Evolutionary conservation across 78 protist species (phyloP).

Genomic region (Polysphondylium violaceum): DNA sequence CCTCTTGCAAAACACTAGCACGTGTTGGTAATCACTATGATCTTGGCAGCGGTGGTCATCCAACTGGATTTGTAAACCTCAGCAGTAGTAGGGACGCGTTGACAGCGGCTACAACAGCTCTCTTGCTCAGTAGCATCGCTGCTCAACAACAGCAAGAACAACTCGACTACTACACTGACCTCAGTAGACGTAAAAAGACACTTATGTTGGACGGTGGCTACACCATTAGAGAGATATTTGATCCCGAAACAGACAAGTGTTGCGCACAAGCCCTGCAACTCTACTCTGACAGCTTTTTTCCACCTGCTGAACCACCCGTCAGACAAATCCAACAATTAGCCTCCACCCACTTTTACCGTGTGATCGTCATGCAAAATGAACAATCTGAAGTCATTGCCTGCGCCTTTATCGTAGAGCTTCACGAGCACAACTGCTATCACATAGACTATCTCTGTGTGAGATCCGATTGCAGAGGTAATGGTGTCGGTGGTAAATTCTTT

Average conservation of each 20-base stretch:
- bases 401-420: constrained; percentile 51
- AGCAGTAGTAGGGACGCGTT: no score
- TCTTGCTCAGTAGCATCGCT: no score
- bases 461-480: constrained; percentile 64
- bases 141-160: no score
- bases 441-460: constrained; percentile 66
- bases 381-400: constrained; percentile 46
- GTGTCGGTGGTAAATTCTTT: constrained; percentile 77
- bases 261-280: constrained; percentile 34
- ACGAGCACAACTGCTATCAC: constrained; percentile 34
- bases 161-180: no score
- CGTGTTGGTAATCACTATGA: not conserved
- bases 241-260: constrained; percentile 35
- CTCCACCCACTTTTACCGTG: constrained; percentile 39
- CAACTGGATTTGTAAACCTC: no score
- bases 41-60: not conserved
- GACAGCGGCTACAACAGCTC: no score
- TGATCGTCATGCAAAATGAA: constrained; percentile 59
- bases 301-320: constrained; percentile 50
- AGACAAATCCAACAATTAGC: constrained; percentile 13
- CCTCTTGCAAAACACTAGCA: no score
- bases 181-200: no score
- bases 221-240: constrained; percentile 33
- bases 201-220: constrained; percentile 10
- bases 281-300: constrained; percentile 37